Evolutionary conservation across 768 basidiomycete genomes (phyloP), one percentile per base, ranked within the genome.

Genomic region (Russula virescens): DNA sequence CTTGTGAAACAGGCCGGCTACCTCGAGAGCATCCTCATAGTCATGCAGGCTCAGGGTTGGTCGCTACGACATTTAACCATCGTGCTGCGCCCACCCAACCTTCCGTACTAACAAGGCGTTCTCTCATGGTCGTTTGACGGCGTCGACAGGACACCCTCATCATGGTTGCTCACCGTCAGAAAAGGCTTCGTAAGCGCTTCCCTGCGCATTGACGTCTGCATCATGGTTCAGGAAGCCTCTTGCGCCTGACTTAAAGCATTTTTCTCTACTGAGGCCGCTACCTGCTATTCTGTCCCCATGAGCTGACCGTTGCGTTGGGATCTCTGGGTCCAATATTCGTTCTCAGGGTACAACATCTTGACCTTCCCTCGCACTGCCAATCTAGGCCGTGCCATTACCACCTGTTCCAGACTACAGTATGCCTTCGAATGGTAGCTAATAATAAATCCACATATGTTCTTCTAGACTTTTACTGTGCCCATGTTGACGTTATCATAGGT

Each of bases 161-260:
- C 59, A 34, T 23, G 11, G 10, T 31, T 28, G n/a, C 58, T n/a
- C 49, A 51, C 49, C 10, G 31, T 4, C 31, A 31, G 3, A 43
- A 21, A 40, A 50, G 19, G 28, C 58, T 28, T 45, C 40, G 49
- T 28, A 59, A 19, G 16, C 14, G 58, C 59, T 60, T 60, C 59
- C 59, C 59, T 53, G 59, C 59, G 59, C 59, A 60, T 60, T 60
- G 59, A 60, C 59, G 59, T 60, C 59, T 60, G 59, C 51, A 26
- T 25, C 59, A 60, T 28, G 34, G 31, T 28, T 38, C 51, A 60
- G 34, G 59, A 53, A 47, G 34, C 43, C 25, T 21, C 49, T 18
- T 18, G 28, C 16, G 34, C 58, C 23, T 25, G 5, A 58, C n/a
- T 50, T 19, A 26, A n/a, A 25, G 2, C 19, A 21, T 26, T 42